Conservation (phyloP, 176 grass and related monocot species). For the Oryza meyeriana region DNA sequence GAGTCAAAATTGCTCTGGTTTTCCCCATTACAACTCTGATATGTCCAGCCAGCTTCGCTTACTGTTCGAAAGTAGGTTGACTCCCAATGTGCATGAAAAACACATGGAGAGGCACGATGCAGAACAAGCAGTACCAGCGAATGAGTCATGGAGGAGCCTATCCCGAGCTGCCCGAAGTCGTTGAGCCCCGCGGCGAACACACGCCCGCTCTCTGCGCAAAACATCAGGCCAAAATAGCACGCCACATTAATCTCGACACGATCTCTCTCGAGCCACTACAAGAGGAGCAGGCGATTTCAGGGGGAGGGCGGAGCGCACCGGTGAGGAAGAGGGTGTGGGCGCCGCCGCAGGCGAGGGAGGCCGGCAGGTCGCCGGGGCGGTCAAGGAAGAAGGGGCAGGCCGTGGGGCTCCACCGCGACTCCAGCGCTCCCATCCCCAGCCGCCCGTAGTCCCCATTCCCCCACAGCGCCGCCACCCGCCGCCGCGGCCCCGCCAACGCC, state of each 20-base stretch:
- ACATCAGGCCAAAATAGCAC: background rate
- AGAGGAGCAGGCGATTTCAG: background rate
- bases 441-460: constrained; percentile 92
- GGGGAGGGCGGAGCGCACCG: constrained; percentile 12
- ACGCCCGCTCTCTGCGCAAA: constrained; percentile 56
- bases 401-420: constrained; percentile 77
- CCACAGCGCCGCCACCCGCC: constrained; percentile 74
- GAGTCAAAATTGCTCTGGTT: background rate
- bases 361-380: constrained; percentile 42
- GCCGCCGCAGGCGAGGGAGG: constrained; percentile 73
- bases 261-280: background rate
- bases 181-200: constrained; percentile 88
- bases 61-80: background rate
- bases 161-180: constrained; percentile 84
- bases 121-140: constrained; percentile 48
- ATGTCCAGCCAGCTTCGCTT: background rate
- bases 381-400: constrained; percentile 67
- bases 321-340: constrained; percentile 95
- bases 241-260: background rate
- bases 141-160: constrained; percentile 52
- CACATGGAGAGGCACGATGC: background rate
- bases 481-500: constrained; percentile 41
- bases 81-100: background rate
- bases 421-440: constrained; percentile 69
- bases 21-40: background rate